Conservation (phyloP, 2,329 filamentous ascomycete genomes). For the Colletotrichum salicis region DNA sequence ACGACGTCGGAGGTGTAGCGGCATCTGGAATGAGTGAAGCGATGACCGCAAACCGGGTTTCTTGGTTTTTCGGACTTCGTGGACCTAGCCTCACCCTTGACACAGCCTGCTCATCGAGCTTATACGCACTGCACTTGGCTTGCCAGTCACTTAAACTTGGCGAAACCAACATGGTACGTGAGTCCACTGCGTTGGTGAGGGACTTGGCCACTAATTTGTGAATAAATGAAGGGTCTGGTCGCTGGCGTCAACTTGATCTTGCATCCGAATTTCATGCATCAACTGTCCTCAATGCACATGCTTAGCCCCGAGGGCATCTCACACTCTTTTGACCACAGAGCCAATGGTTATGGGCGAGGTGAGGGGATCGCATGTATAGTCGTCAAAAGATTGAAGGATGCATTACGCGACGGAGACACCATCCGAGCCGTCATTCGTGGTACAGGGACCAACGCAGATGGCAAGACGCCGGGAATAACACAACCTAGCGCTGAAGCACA, state of each 20-base stretch:
- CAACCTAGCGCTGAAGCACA: conserved; percentile 51
- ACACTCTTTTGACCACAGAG: conserved; percentile 47
- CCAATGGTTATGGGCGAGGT: conserved; percentile 55
- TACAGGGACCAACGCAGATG: conserved; percentile 47
- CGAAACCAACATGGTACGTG: conserved; percentile 39
- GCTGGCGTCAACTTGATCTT: conserved; percentile 32
- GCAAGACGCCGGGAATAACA: conserved; percentile 48
- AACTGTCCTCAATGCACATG: conserved; percentile 29
- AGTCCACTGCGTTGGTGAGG: not conserved
- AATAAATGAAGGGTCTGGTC: conserved; percentile 9
- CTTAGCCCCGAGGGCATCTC: conserved; percentile 35
- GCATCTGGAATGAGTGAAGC: conserved; percentile 18
- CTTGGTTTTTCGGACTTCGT: conserved; percentile 41
- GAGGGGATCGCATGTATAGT: conserved; percentile 53
- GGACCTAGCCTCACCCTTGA: conserved; percentile 47
- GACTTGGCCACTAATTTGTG: too few species aligned
- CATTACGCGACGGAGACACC: conserved; percentile 52
- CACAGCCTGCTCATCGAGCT: conserved; percentile 48
- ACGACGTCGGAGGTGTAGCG: conserved; percentile 51
- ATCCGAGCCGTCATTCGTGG: conserved; percentile 46
- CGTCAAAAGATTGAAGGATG: conserved; percentile 53
- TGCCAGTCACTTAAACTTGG: conserved; percentile 43
- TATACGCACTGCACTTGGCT: conserved; percentile 47
- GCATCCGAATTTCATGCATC: conserved; percentile 35
- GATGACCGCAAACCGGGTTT: conserved; percentile 37